Percentiles rank a stretch among this genome's conserved stretches.
phyloP scores from a whole-genome alignment of 2,329 filamentous ascomycete genomes.

The Didymella keratinophila region DNA sequence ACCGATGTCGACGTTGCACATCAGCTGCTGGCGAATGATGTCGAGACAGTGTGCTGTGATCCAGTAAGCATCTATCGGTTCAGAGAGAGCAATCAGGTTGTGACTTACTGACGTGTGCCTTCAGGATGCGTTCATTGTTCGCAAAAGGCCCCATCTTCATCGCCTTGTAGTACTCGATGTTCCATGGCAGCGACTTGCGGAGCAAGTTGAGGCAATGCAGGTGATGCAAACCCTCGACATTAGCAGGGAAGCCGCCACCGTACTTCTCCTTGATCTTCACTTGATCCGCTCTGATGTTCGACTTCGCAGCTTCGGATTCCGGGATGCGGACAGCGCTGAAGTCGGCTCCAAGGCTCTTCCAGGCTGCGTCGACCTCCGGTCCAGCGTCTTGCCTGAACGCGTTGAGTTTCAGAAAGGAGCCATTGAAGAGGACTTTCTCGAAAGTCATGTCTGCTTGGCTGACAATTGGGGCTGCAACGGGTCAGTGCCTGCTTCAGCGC shows the following conservation, averaged over 20 bases:
- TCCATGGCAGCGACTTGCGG: conserved; percentile 66
- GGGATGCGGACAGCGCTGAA: conserved; percentile 62
- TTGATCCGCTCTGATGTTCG: conserved; percentile 63
- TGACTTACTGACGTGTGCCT: conserved; percentile 65
- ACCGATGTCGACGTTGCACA: conserved; percentile 68
- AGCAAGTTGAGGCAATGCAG: conserved; percentile 69
- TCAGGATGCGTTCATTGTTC: conserved; percentile 63
- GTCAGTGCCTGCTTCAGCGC: conserved; percentile 2
- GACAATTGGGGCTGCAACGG: conserved; percentile 39
- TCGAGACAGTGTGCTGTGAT: conserved; percentile 64
- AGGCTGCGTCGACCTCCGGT: conserved; percentile 66
- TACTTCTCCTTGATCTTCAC: conserved; percentile 65
- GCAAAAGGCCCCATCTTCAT: conserved; percentile 62
- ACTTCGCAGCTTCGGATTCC: conserved; percentile 56
- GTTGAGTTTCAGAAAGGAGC: conserved; percentile 63
- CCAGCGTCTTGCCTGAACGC: conserved; percentile 61
- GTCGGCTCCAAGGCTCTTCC: conserved; percentile 61
- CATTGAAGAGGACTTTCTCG: conserved; percentile 59
- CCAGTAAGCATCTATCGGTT: neutral
- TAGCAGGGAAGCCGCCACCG: conserved; percentile 66
- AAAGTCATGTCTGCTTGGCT: conserved; percentile 55
- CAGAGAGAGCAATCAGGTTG: neutral
- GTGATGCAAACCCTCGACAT: conserved; percentile 65
- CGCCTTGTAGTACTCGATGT: conserved; percentile 65
- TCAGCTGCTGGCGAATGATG: conserved; percentile 67